A percentile compares a stretch with the other conserved stretches of the same genome.
Evolutionary conservation across 306 rosid genomes (phyloP).

Genomic region (Gastrolobium bilobum): DNA sequence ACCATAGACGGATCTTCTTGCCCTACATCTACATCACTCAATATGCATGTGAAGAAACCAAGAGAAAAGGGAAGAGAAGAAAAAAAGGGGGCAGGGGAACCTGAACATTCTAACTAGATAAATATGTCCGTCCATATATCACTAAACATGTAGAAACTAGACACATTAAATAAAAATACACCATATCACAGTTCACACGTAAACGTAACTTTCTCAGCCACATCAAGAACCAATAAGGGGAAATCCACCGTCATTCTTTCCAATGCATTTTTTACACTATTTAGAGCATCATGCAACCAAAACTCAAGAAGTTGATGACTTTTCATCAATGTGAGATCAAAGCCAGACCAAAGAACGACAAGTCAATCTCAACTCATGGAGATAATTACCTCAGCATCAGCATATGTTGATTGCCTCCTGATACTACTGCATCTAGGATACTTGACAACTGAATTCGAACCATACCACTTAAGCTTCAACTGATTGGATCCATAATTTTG

Average conservation of each 20-base stretch:
- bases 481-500: slow-evolving; percentile 44
- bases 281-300: too few relatives aligned
- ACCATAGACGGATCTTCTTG: slow-evolving; percentile 88
- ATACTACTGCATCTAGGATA: slow-evolving; percentile 96
- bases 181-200: slow-evolving; percentile 14
- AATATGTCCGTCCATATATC: background rate
- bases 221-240: background rate
- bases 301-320: too few relatives aligned
- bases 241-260: background rate
- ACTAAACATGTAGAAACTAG: slow-evolving; percentile 24
- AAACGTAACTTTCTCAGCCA: slow-evolving; percentile 1
- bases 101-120: slow-evolving; percentile 36
- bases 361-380: slow-evolving; percentile 17
- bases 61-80: too few relatives aligned
- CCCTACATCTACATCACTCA: slow-evolving; percentile 90
- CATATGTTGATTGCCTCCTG: slow-evolving; percentile 87
- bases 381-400: slow-evolving; percentile 89
- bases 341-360: background rate
- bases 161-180: background rate
- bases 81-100: background rate
- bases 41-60: slow-evolving; percentile 56
- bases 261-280: background rate
- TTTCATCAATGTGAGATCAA: too few relatives aligned
- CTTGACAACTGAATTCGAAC: slow-evolving; percentile 87
- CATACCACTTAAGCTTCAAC: slow-evolving; percentile 90